phyloP scores from a whole-genome alignment of 345 rosid species.

The Pistacia vera region DNA sequence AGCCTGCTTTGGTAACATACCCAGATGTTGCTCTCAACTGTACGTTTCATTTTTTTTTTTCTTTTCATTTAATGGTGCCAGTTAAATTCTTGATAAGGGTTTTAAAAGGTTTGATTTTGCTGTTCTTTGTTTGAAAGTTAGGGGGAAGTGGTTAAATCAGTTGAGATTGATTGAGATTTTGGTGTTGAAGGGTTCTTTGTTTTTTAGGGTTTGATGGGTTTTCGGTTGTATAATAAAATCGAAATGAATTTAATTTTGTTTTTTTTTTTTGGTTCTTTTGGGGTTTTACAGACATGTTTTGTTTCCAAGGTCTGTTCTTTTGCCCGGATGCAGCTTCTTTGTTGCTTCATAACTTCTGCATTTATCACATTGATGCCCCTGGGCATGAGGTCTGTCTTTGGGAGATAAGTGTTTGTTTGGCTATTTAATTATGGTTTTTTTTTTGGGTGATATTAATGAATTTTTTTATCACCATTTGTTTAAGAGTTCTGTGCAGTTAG shows the following conservation, averaged over 20 bases:
- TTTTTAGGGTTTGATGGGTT: not conserved
- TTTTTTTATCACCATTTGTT: slow-evolving; percentile 32
- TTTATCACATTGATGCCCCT: slow-evolving; percentile 69
- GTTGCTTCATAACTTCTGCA: slow-evolving; percentile 63
- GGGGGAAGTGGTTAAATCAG: not conserved
- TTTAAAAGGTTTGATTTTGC: not conserved
- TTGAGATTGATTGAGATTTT: slow-evolving; percentile 4
- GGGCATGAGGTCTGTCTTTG: slow-evolving; percentile 63
- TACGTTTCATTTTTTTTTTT: slow-evolving; percentile 26
- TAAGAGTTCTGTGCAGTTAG: slow-evolving; percentile 64
- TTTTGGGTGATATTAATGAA: slow-evolving; percentile 26
- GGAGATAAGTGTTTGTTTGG: not conserved
- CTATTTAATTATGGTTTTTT: not conserved
- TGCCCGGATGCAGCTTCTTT: slow-evolving; percentile 60
- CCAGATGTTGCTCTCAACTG: slow-evolving; percentile 92
- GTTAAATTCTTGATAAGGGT: slow-evolving; percentile 1
- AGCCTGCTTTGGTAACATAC: slow-evolving; percentile 84
- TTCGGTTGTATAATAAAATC: not conserved
- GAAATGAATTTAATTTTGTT: slow-evolving; percentile 1
- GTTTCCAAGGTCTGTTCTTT: slow-evolving; percentile 60
- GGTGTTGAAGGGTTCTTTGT: not conserved
- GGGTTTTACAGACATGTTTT: slow-evolving; percentile 43
- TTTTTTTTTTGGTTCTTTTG: not conserved
- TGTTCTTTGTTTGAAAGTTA: slow-evolving; percentile 2
- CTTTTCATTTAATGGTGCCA: not conserved